A percentile compares a stretch with the other conserved stretches of the same genome.
Conservation (phyloP, 2,329 filamentous ascomycete species). For the Penicillium palitans region DNA sequence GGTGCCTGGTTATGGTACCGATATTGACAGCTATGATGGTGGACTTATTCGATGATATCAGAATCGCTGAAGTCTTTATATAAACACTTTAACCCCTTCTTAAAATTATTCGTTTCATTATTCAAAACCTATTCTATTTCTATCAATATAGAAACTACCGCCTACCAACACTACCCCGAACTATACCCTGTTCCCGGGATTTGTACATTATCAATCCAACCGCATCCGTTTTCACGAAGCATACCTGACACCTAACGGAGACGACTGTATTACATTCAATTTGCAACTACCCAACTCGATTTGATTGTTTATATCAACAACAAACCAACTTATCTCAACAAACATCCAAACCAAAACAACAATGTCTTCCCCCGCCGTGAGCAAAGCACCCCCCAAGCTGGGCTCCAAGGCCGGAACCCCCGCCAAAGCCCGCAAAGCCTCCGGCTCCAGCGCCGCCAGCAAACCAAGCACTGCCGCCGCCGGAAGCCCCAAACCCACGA, state of each 20-base stretch:
- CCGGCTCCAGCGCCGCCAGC: constrained; percentile 25
- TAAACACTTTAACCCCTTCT: not conserved
- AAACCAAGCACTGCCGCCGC: constrained; percentile 16
- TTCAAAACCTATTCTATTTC: not conserved
- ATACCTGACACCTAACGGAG: not conserved
- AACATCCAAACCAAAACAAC: not conserved
- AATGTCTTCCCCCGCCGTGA: constrained; percentile 24
- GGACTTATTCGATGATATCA: constrained; percentile 18
- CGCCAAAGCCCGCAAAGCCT: constrained; percentile 24
- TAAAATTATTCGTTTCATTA: not conserved
- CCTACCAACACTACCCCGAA: constrained; percentile 6
- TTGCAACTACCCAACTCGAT: not conserved
- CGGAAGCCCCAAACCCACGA: constrained; percentile 17
- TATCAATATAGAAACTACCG: constrained; percentile 5
- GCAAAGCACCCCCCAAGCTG: constrained; percentile 24
- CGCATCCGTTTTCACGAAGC: constrained; percentile 2
- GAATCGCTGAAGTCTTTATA: constrained; percentile 7
- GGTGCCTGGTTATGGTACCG: constrained; percentile 12
- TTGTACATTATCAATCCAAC: constrained; percentile 4
- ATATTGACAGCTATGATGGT: constrained; percentile 12
- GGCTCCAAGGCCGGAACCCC: constrained; percentile 25
- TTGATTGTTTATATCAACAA: not conserved
- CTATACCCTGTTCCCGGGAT: constrained; percentile 4
- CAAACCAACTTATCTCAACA: not conserved
- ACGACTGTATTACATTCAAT: not conserved